Percentiles rank a stretch among this genome's conserved stretches.
phyloP scores from a whole-genome alignment of 208 protist genomes.

The Leptomonas seymouri region DNA sequence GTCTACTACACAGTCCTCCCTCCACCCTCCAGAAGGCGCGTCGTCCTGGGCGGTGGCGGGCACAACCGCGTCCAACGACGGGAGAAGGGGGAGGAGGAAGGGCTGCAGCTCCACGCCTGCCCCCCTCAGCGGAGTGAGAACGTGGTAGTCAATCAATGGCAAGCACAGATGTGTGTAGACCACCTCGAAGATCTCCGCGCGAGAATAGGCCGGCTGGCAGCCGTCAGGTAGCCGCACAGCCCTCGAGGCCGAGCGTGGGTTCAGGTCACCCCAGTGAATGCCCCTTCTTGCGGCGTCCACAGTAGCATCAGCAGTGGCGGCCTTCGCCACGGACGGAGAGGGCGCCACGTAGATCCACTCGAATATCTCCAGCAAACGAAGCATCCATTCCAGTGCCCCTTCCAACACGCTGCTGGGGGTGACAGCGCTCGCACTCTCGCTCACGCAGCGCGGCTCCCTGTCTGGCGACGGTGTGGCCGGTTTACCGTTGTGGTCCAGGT shows the following conservation, averaged over 20 bases:
- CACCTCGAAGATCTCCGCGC: constrained; percentile 26
- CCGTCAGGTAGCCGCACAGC: neutral
- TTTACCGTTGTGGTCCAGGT: neutral
- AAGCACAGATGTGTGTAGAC: constrained; percentile 26
- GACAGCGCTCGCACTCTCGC: constrained; percentile 36
- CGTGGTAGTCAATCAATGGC: constrained; percentile 12
- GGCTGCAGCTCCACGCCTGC: constrained; percentile 17
- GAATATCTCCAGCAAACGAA: constrained; percentile 29
- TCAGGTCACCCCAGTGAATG: constrained; percentile 15
- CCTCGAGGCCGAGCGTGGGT: constrained; percentile 18
- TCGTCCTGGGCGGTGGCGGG: neutral
- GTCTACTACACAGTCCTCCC: constrained; percentile 6
- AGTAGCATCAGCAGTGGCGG: neutral
- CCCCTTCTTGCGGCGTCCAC: constrained; percentile 7
- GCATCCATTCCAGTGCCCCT: constrained; percentile 43
- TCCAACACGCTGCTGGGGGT: constrained; percentile 47
- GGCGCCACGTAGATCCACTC: constrained; percentile 28
- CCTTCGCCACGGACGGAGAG: neutral
- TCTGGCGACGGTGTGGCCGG: neutral
- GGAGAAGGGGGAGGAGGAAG: neutral
- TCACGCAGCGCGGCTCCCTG: neutral
- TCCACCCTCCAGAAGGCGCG: neutral
- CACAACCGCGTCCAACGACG: neutral
- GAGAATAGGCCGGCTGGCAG: constrained; percentile 30
- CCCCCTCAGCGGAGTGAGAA: constrained; percentile 17